Base-by-base conservation (phyloP, 371 early-diverging fungal species). In the Amoeboradix gromovi region DNA sequence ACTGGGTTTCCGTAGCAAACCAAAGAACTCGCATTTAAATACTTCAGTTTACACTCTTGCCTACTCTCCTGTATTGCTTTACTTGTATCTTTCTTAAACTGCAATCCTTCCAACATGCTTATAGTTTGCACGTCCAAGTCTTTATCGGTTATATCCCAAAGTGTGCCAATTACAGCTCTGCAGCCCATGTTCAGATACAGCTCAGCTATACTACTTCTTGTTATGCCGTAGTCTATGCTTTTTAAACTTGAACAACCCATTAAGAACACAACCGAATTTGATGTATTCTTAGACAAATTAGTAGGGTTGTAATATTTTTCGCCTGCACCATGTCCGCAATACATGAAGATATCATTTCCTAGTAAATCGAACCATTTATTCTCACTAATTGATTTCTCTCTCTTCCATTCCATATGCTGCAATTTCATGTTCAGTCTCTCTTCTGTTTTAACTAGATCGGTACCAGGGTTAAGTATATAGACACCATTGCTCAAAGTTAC, bases 141-240 rank as follows among this genome's bases (percentile, higher is more conserved):
- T 74, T 85, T 82, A 77, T 99, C 99, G 0, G 98, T 98, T 2
- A 99, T 95, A 78, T 99, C 98, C 98, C 98, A 99, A 22, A 99
- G 79, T 72, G 92, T 94, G 28, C 90, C 97, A 0, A 97, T 85
- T 0, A 97, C 77, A 0, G 90, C 81, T 1, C 91, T 86, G 67
- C 28, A 0, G 1, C 68, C 87, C n/a, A 90, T 71, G 31, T 91
- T 69, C 73, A 87, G 92, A 73, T 89, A 82, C 66, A 88, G 71
- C 0, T 85, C 82, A 29, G 85, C 83, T 0, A 94, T 93, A 29
- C 79, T 75, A 0, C 91, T 86, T 71, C 93, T 92, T 72, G 86
- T 94, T 68, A 88, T 88, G 0, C 95, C 95, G 0, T 74, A 78
- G 0, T 81, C 74, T 30, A 78, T 77, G 30, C 92, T 74, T 2